Base-by-base conservation (phyloP, 148 eudicot species). In the Euryodendron excelsum region DNA sequence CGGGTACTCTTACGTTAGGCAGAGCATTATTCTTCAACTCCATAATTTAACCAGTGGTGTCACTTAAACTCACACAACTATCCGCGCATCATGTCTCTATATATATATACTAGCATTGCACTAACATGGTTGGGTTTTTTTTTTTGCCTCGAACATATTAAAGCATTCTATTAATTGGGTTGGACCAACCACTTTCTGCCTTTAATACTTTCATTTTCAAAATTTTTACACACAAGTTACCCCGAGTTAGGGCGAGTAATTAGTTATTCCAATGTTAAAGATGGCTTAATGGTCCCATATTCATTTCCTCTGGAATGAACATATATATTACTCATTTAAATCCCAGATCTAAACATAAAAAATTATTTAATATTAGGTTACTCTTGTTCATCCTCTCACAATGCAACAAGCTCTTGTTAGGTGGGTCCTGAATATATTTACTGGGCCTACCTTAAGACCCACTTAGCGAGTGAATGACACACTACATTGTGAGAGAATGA, bases 231-330 rank as follows among this genome's bases (percentile, higher is more conserved):
- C 52, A 41, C 72, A 68, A 41, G 48, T 68, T 41, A 68, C 72
- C 72, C 7, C 41, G 72, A 68, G 39, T 39, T 41, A 68, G 47
- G 52, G 31, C 30, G 39, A 20, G 72, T 68, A 68, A 41, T 68
- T 39, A 39, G 72, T 67, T 67, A 67, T 20, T 67, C 17, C 69
- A 30, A 64, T 15, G 44, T 30, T 15, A 64, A 36, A 66, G 70
- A 36, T 21, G 70, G 36, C 41, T 17, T 37, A 41, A 31, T 41
- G 72, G 52, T 68, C 50, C 50, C 50, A 39, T 67, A 36, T 67
- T 37, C 48, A 67, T 39, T 37, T 67, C 72, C 72, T 20, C 25
- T 5, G 21, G n/a, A 67, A 39, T 37, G 21, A n/a, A n/a, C n/a
- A n/a, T n/a, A n/a, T n/a, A n/a, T 30, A n/a, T 10, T 41, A 68